Conservation (phyloP, 1,284 basidiomycete species). For the Ustilago crameri region DNA sequence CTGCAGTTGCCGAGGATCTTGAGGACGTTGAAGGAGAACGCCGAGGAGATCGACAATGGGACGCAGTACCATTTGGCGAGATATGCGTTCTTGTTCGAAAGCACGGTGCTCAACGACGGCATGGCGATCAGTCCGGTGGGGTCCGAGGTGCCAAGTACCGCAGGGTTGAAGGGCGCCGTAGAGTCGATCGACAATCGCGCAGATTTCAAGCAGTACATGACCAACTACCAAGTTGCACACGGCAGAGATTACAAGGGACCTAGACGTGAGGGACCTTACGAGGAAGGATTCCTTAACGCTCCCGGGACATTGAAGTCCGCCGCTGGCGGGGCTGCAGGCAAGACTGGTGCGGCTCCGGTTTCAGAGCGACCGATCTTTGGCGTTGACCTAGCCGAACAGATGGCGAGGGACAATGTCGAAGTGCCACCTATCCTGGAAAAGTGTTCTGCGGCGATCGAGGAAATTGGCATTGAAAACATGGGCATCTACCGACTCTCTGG, state of each 20-base stretch:
- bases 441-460: conserved; percentile 89
- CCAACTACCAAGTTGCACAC: conserved; percentile 88
- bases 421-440: conserved; percentile 88
- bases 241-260: conserved; percentile 72
- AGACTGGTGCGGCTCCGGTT: conserved; percentile 27
- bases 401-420: conserved; percentile 86
- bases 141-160: conserved; percentile 22
- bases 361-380: conserved; percentile 76
- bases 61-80: conserved; percentile 95
- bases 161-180: conserved; percentile 83
- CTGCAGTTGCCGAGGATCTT: conserved; percentile 93
- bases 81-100: conserved; percentile 94
- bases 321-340: neutral
- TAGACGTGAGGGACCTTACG: conserved; percentile 67
- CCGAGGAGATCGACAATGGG: conserved; percentile 95
- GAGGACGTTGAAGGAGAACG: conserved; percentile 90
- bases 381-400: conserved; percentile 89
- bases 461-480: conserved; percentile 77
- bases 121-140: conserved; percentile 80
- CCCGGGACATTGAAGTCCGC: conserved; percentile 8
- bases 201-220: conserved; percentile 97
- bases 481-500: conserved; percentile 95
- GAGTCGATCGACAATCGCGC: conserved; percentile 92
- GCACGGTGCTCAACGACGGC: conserved; percentile 87
- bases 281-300: conserved; percentile 66